phyloP scores from a whole-genome alignment of 441 rosid genomes.

The Lagerstroemia fauriei region DNA sequence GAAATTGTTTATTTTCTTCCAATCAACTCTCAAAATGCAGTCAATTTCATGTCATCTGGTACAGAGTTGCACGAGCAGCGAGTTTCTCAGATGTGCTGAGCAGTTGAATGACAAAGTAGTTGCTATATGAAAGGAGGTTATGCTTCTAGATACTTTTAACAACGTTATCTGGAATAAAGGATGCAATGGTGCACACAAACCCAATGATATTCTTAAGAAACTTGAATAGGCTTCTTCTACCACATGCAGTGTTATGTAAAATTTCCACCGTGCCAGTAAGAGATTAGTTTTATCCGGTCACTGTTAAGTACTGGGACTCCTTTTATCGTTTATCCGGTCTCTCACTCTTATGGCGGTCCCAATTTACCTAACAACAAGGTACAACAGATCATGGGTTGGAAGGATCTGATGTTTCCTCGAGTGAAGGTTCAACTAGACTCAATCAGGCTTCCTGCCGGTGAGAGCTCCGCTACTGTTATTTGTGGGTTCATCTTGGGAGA shows the following conservation, averaged over 20 bases:
- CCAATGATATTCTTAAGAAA: slow-evolving; percentile 48
- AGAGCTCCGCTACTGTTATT: slow-evolving; percentile 29
- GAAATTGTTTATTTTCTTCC: not conserved
- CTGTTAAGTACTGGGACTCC: too few relatives aligned
- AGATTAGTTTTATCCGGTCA: too few relatives aligned
- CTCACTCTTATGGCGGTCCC: too few relatives aligned
- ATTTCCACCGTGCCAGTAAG: too few relatives aligned
- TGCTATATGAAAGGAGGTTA: slow-evolving; percentile 59
- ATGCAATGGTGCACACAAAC: slow-evolving; percentile 63
- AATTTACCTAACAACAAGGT: not conserved
- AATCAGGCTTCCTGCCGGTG: slow-evolving; percentile 9
- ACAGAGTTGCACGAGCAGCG: too few relatives aligned
- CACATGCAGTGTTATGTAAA: slow-evolving; percentile 16
- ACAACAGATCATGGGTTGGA: not conserved
- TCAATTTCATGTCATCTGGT: too few relatives aligned
- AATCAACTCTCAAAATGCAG: too few relatives aligned
- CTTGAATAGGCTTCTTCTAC: slow-evolving; percentile 37
- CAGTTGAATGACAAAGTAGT: slow-evolving; percentile 65
- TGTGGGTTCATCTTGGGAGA: slow-evolving; percentile 25
- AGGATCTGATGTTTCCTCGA: not conserved
- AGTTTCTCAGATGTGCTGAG: too few relatives aligned
- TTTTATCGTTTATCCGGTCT: too few relatives aligned
- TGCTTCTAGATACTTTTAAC: slow-evolving; percentile 62
- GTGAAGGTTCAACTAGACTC: not conserved
- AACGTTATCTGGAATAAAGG: slow-evolving; percentile 96